Base-by-base conservation (phyloP, 768 basidiomycete genomes). In the Russula brevipes region DNA sequence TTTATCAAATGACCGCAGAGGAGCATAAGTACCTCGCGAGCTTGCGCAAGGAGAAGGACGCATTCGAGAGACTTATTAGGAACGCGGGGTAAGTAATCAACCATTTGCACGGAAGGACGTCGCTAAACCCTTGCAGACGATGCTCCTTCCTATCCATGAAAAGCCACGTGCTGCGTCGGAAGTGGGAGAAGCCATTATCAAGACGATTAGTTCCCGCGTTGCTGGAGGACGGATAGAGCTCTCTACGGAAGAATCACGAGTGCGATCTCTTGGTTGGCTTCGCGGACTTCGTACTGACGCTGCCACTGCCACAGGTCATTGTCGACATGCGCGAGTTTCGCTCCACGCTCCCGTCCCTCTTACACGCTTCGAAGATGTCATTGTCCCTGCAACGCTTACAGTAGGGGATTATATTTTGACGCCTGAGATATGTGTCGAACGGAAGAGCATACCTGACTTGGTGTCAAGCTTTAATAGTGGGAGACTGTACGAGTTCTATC, bases 241-340 rank as follows among this genome's bases (percentile, higher is more conserved):
- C 36, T 85, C 76, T 56, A 76, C 76, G 3, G 88, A 89, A 68
- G 84, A 87, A 5, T 86, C 87, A 4, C 80, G 81, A 71, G 89
- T 87, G 67, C 44, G 72, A 55, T 16, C 57, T 58, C 31, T 14
- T 44, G 56, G 51, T 38, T 36, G 17, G 12, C 12, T n/a, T 35
- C 4, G 16, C 30, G 5, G 38, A 33, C 7, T 30, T 0, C 3
- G 42, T 24, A 7, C 24, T 45, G 11, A 53, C 17, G 42, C 9
- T 38, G 2, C 9, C 54, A 7, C 63, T 38, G 2, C 9, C 54
- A 7, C 63, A 97, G 94, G 87, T 99, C 53, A 86, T 99, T 63
- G 94, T 98, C 30, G 97, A 98, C 73, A 88, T 98, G 84, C 85
- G 96, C 68, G 97, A 99, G 74, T 98, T 99, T 74, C 82, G 94